Evolutionary conservation across 495 filamentous ascomycete species (phyloP).

Genomic region (Aspergillus avenaceus): DNA sequence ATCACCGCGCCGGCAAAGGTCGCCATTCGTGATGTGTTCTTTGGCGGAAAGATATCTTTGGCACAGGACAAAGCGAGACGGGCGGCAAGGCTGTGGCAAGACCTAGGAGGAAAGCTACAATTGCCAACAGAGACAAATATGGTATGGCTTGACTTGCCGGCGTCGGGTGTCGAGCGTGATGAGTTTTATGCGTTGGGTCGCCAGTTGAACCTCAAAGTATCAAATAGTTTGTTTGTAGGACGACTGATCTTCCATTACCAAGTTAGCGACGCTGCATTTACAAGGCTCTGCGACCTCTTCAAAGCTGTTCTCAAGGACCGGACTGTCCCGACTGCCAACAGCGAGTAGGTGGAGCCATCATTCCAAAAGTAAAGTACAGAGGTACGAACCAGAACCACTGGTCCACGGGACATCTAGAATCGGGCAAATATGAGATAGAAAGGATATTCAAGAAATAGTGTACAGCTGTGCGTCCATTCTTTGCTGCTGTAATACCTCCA

Average conservation of each 20-base stretch:
- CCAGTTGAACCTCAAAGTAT: neutral
- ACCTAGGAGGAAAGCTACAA: neutral
- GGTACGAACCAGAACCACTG: too few species aligned
- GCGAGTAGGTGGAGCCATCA: too few species aligned
- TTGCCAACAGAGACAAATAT: neutral
- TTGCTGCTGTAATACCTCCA: too few species aligned
- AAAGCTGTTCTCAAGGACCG: neutral
- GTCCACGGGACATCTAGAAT: too few species aligned
- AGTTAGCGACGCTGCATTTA: neutral
- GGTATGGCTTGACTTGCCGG: neutral
- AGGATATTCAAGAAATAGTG: too few species aligned
- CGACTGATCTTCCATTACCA: neutral
- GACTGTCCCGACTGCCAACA: too few species aligned
- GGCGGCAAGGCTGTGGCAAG: neutral
- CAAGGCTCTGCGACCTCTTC: neutral
- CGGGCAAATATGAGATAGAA: too few species aligned
- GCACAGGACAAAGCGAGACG: neutral
- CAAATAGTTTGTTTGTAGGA: neutral
- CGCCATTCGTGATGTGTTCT: neutral
- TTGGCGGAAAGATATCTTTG: neutral
- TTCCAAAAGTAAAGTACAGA: too few species aligned
- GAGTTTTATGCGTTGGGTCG: neutral
- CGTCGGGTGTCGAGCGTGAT: neutral
- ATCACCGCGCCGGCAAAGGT: neutral
- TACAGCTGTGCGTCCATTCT: too few species aligned